phyloP scores from a whole-genome alignment of 352 stramenopile species.

The Phytophthora colocasiae region DNA sequence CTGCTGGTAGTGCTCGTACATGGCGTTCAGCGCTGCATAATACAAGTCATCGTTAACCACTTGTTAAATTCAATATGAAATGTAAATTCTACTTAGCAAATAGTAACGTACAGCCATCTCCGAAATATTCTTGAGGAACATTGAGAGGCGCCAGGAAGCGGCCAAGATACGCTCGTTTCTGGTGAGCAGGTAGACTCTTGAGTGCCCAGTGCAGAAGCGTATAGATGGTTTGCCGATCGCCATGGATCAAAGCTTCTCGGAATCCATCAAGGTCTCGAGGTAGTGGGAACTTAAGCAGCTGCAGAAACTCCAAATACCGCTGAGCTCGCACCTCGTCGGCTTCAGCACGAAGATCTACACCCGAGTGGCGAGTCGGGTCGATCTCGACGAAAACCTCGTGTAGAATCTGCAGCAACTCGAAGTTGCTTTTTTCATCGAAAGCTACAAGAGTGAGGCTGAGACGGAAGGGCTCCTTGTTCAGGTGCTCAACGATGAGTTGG shows the following conservation, averaged over 20 bases:
- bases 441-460: slow-evolving; percentile 90
- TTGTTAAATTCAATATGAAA: not conserved
- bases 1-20: slow-evolving; percentile 93
- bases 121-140: slow-evolving; percentile 93
- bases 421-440: slow-evolving; percentile 95
- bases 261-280: slow-evolving; percentile 78
- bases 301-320: slow-evolving; percentile 92
- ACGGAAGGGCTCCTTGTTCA: slow-evolving; percentile 94
- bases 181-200: slow-evolving; percentile 84
- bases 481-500: slow-evolving; percentile 92
- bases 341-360: slow-evolving; percentile 87
- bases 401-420: slow-evolving; percentile 94
- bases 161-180: slow-evolving; percentile 95
- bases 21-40: slow-evolving; percentile 60
- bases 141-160: slow-evolving; percentile 93
- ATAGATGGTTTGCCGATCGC: slow-evolving; percentile 91
- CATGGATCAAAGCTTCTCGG: slow-evolving; percentile 76
- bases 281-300: slow-evolving; percentile 94
- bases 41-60: slow-evolving; percentile 2
- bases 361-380: slow-evolving; percentile 76
- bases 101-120: slow-evolving; percentile 72
- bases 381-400: slow-evolving; percentile 94
- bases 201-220: slow-evolving; percentile 94
- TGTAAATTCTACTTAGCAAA: not conserved
- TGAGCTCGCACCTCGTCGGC: slow-evolving; percentile 76